Evolutionary conservation across 305 asterid species (phyloP), one percentile per base, ranked within the genome.

Genomic region (Fraxinus greggii): DNA sequence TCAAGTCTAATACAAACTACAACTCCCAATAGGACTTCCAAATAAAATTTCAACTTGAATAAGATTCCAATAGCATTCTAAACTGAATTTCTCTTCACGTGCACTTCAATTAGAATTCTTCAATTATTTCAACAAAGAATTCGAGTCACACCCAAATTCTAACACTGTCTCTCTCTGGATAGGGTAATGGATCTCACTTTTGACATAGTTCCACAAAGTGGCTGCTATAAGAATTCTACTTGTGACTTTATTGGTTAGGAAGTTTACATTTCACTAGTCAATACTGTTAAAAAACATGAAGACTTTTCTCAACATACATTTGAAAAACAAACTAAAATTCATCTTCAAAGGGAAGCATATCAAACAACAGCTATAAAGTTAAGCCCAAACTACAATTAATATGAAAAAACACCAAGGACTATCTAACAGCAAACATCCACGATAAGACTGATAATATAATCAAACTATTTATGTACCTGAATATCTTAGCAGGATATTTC

Each of bases 401-500:
- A 63, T 59, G 48, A 59, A 33, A 59, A 33, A 61, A 35, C 13
- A 32, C 59, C 54, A 67, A 79, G 63, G 48, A 81, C 61, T 65
- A 79, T 80, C 36, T 13, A 63, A 77, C 10, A 59, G 32, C 33
- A 33, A 35, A 29, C 24, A 19, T 12, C 56, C 2, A 70, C 38
- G 70, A 79, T 23, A 59, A 29, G 45, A 42, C 35, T 75, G 72
- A 79, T 7, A 33, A 59, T 21, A 83, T 54, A 15, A 19, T 17
- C 75, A 31, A 31, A 23, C 75, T 73, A 54, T 38, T 31, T 54
- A 78, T 89, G 45, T 54, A 93, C 97, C 97, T 89, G 98, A 91
- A 86, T 94, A 94, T 94, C 98, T 87, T 82, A 88, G 85, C 21
- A 94, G 91, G 26, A 85, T 54, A 84, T 88, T 91, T 77, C 95